Evolutionary conservation across 2,329 filamentous ascomycete species (phyloP).

Genomic region (Trichoderma sp.): DNA sequence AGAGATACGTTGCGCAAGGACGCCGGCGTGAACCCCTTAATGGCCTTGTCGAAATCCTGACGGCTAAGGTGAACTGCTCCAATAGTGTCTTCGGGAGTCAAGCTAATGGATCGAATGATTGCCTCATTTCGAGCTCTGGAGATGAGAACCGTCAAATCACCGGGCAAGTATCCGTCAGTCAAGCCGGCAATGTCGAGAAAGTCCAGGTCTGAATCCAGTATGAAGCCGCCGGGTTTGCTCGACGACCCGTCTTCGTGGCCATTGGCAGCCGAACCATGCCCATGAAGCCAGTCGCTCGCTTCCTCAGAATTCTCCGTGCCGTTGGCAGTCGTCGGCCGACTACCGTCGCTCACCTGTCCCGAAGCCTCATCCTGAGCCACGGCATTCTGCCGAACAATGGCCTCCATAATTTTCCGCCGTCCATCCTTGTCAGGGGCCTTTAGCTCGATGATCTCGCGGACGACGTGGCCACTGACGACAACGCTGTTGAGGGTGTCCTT

Average conservation of each 20-base stretch:
- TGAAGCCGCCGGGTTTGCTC: constrained; percentile 58
- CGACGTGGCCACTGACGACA: constrained; percentile 85
- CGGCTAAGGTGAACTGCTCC: constrained; percentile 62
- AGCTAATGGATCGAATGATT: constrained; percentile 75
- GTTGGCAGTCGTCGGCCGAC: constrained; percentile 57
- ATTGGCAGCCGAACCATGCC: constrained; percentile 58
- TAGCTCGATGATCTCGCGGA: constrained; percentile 84
- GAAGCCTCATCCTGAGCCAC: constrained; percentile 39
- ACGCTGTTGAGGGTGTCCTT: constrained; percentile 92
- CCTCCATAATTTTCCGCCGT: constrained; percentile 77
- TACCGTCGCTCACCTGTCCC: constrained; percentile 43
- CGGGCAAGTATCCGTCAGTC: constrained; percentile 97
- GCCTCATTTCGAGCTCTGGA: constrained; percentile 88
- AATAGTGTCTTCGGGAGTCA: constrained; percentile 45
- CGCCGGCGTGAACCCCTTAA: constrained; percentile 91
- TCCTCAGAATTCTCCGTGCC: constrained; percentile 52
- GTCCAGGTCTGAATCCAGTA: constrained; percentile 75
- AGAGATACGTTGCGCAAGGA: constrained; percentile 92
- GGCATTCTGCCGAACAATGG: constrained; percentile 62
- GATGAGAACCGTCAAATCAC: constrained; percentile 82
- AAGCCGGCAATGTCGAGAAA: constrained; percentile 90
- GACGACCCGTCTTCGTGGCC: constrained; percentile 36
- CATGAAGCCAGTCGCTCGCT: constrained; percentile 73
- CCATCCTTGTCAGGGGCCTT: constrained; percentile 93
- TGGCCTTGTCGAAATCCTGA: constrained; percentile 77